A percentile compares a stretch with the other conserved stretches of the same genome.
Conservation (phyloP, 1,139 yeast genomes). For the Blastobotrys ciferrii region DNA sequence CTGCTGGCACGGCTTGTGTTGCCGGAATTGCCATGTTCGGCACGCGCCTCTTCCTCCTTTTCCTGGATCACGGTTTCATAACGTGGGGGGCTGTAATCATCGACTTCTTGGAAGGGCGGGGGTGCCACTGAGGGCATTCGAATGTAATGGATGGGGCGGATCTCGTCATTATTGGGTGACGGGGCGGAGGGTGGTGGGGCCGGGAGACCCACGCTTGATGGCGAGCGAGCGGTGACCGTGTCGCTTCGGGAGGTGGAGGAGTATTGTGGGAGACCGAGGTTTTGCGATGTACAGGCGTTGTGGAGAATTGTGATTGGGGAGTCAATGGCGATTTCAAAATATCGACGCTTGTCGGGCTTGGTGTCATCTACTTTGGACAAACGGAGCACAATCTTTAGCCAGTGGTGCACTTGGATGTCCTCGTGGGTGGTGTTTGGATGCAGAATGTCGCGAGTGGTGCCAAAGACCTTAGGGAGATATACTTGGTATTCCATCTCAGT, state of each 20-base stretch:
- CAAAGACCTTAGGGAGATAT: constrained; percentile 60
- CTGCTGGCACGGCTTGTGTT: constrained; percentile 7
- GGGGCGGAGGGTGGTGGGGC: background rate
- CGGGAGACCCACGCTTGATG: constrained; percentile 25
- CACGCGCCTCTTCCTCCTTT: constrained; percentile 7
- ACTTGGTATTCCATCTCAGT: constrained; percentile 80
- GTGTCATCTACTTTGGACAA: constrained; percentile 60
- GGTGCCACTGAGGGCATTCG: constrained; percentile 47
- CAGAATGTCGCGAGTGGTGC: constrained; percentile 40
- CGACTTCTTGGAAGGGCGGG: constrained; percentile 44
- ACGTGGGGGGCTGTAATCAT: constrained; percentile 16
- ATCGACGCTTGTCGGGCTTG: constrained; percentile 64
- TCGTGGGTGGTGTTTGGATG: constrained; percentile 83
- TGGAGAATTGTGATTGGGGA: constrained; percentile 81
- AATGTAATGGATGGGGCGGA: constrained; percentile 42
- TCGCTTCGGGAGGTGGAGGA: constrained; percentile 12
- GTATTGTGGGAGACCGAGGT: constrained; percentile 42
- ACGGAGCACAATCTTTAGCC: constrained; percentile 85
- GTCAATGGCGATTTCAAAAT: constrained; percentile 88
- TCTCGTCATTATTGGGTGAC: constrained; percentile 3
- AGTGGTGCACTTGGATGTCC: constrained; percentile 82
- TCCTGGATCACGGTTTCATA: constrained; percentile 11
- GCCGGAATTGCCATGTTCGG: background rate
- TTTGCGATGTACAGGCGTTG: constrained; percentile 39
- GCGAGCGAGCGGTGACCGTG: constrained; percentile 24